phyloP scores from a whole-genome alignment of 371 early-diverging fungal genomes.

The Mortierella sp. region DNA sequence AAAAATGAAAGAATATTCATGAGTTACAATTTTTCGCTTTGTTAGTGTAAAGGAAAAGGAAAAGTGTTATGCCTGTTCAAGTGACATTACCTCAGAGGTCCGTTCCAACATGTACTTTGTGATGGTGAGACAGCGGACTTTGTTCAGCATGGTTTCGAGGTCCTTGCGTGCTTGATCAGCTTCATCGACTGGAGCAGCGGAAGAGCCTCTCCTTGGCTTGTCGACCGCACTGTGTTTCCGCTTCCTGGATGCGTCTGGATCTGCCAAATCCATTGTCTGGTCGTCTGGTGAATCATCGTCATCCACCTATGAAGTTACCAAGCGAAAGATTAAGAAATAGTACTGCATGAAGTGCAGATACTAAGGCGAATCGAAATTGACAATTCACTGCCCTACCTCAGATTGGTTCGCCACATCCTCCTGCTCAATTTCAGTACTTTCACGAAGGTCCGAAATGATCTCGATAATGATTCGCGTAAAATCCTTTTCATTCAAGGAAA shows the following conservation, averaged over 20 bases:
- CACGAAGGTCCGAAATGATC: constrained; percentile 77
- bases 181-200: constrained; percentile 30
- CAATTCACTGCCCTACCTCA: neutral
- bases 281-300: constrained; percentile 51
- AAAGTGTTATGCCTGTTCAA: no score
- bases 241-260: constrained; percentile 38
- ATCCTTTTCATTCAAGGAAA: constrained; percentile 87
- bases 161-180: constrained; percentile 63
- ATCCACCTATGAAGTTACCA: constrained; percentile 12
- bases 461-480: constrained; percentile 89
- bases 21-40: constrained; percentile 1
- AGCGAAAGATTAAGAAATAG: neutral
- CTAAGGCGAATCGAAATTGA: neutral
- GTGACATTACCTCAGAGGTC: constrained; percentile 64
- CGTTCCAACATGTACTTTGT: constrained; percentile 82
- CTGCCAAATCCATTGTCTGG: constrained; percentile 39
- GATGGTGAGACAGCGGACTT: constrained; percentile 82
- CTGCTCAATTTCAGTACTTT: constrained; percentile 56
- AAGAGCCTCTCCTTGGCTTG: constrained; percentile 43
- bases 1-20: no score
- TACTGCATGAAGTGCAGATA: neutral
- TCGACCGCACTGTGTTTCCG: constrained; percentile 46
- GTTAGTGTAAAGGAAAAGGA: no score
- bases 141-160: constrained; percentile 65
- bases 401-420: neutral